Percentiles rank a stretch among this genome's conserved stretches.
phyloP scores from a whole-genome alignment of 2,329 filamentous ascomycete genomes.

The Scorias spongiosa region DNA sequence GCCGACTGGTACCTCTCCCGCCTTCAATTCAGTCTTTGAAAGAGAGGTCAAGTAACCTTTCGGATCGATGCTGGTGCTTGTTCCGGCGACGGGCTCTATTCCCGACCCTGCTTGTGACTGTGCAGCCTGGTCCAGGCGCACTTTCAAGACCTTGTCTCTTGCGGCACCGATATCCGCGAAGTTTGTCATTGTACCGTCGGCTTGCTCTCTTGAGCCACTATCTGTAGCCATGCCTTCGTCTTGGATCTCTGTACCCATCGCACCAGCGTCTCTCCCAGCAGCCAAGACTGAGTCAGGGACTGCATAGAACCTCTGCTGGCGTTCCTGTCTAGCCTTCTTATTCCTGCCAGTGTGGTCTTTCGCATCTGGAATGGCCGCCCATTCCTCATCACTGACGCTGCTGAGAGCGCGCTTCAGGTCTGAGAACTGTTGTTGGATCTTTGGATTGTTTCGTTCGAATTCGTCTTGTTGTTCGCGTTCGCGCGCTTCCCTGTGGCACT shows the following conservation, averaged over 20 bases:
- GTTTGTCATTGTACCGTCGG: conserved; percentile 88
- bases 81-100: conserved; percentile 57
- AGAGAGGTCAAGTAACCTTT: conserved; percentile 92
- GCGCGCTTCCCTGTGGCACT: conserved; percentile 70
- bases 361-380: conserved; percentile 88
- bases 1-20: conserved; percentile 71
- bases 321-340: conserved; percentile 62
- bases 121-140: conserved; percentile 81
- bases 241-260: conserved; percentile 76
- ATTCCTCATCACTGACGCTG: conserved; percentile 85
- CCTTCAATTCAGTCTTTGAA: conserved; percentile 63
- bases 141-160: conserved; percentile 86
- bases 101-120: conserved; percentile 34
- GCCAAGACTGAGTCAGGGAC: conserved; percentile 93
- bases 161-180: conserved; percentile 96
- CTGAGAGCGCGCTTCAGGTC: conserved; percentile 84
- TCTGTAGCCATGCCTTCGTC: conserved; percentile 48
- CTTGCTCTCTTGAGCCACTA: conserved; percentile 29
- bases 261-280: conserved; percentile 62
- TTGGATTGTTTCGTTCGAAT: conserved; percentile 93
- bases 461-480: conserved; percentile 84
- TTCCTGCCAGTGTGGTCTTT: conserved; percentile 95
- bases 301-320: conserved; percentile 72
- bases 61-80: conserved; percentile 79
- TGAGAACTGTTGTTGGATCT: conserved; percentile 95